Conservation (phyloP, 2,329 filamentous ascomycete species). For the Nemania sp. region DNA sequence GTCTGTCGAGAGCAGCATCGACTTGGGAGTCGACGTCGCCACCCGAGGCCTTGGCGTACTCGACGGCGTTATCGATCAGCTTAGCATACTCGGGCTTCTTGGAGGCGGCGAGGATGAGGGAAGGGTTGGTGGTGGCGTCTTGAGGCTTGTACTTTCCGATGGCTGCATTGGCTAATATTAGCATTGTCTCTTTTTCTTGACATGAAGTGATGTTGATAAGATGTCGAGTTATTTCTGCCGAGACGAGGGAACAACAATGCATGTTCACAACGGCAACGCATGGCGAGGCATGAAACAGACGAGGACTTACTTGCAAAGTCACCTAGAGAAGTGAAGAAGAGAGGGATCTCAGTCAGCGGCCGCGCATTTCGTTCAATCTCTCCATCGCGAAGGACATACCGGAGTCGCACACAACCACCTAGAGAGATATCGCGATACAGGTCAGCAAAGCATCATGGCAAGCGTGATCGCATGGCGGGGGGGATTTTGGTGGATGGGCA, state of each 20-base stretch:
- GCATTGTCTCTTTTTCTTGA: not conserved
- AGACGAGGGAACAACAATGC: not conserved
- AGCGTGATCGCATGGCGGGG: conserved; percentile 31
- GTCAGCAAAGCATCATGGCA: conserved; percentile 10
- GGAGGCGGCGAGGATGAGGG: conserved; percentile 94
- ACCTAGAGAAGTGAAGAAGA: conserved; percentile 50
- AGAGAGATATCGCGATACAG: conserved; percentile 33
- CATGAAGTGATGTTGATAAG: not conserved
- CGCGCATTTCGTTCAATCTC: not conserved
- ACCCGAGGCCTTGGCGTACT: conserved; percentile 80
- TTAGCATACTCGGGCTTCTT: conserved; percentile 97
- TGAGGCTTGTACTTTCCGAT: conserved; percentile 99
- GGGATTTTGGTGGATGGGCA: not conserved
- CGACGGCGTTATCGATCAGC: conserved; percentile 84
- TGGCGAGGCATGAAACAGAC: conserved; percentile 17
- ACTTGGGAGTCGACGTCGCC: conserved; percentile 77
- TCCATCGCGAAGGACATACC: conserved; percentile 60
- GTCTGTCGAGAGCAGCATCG: conserved; percentile 86
- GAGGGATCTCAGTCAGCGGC: conserved; percentile 40
- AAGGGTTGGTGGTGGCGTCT: conserved; percentile 99
- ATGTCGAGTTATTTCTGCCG: not conserved
- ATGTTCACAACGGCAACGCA: not conserved
- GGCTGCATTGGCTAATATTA: conserved; percentile 59
- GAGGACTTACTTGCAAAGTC: conserved; percentile 74
- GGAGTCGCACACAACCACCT: conserved; percentile 97